Evolutionary conservation across 495 filamentous ascomycete species (phyloP).

Genomic region (Neurospora sp.): DNA sequence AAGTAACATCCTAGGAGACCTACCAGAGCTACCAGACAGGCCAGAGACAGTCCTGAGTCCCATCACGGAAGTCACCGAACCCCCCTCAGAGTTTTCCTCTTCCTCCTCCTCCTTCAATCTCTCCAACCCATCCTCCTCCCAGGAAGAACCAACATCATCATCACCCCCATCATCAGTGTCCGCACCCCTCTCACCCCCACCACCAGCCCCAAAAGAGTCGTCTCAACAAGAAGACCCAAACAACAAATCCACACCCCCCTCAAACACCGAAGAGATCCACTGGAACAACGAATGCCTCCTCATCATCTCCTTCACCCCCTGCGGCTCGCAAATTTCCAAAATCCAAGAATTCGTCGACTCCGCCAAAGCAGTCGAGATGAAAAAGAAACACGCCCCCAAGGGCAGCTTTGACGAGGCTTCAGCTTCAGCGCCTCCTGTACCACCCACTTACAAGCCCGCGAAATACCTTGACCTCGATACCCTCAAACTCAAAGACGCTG

Average conservation of each 20-base stretch:
- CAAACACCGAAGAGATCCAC: neutral
- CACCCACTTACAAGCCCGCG: neutral
- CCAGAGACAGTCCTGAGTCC: neutral
- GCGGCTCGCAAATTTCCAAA: slow-evolving; percentile 18
- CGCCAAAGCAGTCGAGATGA: slow-evolving; percentile 30
- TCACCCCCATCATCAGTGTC: neutral
- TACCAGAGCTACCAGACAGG: neutral
- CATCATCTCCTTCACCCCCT: slow-evolving; percentile 22
- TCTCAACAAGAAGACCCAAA: neutral
- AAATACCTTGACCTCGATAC: neutral
- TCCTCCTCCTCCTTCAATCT: neutral
- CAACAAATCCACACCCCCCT: neutral
- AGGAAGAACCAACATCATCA: neutral
- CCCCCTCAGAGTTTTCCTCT: neutral
- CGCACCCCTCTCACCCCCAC: neutral
- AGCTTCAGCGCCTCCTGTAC: neutral
- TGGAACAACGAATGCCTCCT: slow-evolving; percentile 35
- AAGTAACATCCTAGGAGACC: neutral
- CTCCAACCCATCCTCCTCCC: neutral
- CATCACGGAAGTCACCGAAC: neutral
- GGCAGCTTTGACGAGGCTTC: slow-evolving; percentile 9
- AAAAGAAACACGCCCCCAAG: slow-evolving; percentile 18
- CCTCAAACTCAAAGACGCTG: neutral
- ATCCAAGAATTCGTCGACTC: slow-evolving; percentile 34
- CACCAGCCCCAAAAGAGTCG: neutral